Percentiles rank a stretch among this genome's conserved stretches.
These are phyloP conservation scores for Pythium dissimile DNA, from an alignment of 352 stramenopile species.

Conservation along the genomic window DNA sequence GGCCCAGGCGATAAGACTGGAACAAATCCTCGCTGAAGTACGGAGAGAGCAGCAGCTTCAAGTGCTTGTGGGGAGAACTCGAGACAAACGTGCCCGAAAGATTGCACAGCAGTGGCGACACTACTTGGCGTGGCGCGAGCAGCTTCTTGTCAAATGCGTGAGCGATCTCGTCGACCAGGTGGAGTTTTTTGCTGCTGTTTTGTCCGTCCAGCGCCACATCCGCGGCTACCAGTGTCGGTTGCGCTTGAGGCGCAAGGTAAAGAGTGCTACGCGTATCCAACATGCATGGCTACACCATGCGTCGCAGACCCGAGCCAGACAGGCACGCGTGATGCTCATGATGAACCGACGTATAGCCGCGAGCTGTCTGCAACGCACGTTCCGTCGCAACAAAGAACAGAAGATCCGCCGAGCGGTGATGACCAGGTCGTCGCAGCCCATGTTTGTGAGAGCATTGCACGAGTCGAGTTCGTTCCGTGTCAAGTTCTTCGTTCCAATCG, in stretches of 20 bases:
- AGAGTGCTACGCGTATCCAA: constrained; percentile 34
- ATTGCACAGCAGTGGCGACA: constrained; percentile 33
- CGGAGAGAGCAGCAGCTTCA: constrained; percentile 7
- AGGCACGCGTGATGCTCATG: constrained; percentile 24
- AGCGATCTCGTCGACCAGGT: constrained; percentile 35
- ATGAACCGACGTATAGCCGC: constrained; percentile 34
- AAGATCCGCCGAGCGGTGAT: constrained; percentile 29
- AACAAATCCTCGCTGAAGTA: constrained; percentile 15
- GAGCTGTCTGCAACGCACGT: constrained; percentile 49
- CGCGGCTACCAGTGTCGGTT: constrained; percentile 43
- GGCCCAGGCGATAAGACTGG: constrained; percentile 7
- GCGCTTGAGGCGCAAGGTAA: constrained; percentile 25
- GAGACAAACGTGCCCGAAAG: constrained; percentile 9
- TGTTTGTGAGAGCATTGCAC: constrained; percentile 42
- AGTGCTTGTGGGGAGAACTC: background rate
- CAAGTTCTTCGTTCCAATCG: constrained; percentile 33
- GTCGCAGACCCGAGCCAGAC: constrained; percentile 11
- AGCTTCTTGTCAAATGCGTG: constrained; percentile 23
- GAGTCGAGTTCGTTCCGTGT: constrained; percentile 28
- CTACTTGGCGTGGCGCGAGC: constrained; percentile 29
- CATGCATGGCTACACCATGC: constrained; percentile 27
- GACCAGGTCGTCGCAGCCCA: constrained; percentile 30
- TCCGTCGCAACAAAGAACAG: constrained; percentile 27
- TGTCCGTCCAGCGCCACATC: constrained; percentile 39
- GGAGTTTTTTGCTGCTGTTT: constrained; percentile 40